Evolutionary conservation across 2,329 filamentous ascomycete genomes (phyloP), one percentile per base, ranked within the genome.

Genomic region (Clonostachys solani): DNA sequence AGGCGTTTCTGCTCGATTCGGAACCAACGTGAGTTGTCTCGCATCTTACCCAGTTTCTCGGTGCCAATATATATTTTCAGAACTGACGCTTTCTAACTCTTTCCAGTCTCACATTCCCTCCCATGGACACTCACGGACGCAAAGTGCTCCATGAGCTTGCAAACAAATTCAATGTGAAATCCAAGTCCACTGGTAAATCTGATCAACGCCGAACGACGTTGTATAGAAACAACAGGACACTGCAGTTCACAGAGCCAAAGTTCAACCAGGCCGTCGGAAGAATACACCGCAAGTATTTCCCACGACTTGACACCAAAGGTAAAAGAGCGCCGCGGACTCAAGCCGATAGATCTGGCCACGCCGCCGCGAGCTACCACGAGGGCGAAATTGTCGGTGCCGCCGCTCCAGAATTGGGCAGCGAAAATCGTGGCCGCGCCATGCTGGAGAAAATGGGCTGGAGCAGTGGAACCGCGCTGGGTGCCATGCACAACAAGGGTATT

Each of bases 391-490:
- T 97, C 3, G 94, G 92, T 43, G 89, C 81, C 2, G 81, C 83
- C 43, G 92, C 92, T 2, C 88, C 91, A 12, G 92, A 96, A 63
- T 76, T 99, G 33, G 88, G 89, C 2, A 73, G 75, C 5, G 87
- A 87, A 46, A 97, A 96, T 62, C 89, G 83, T 54, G 94, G 94
- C 12, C 81, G 90, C 44, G 82, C 83, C 4, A 88, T 99, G 83
- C 69, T 99, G 53, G 90, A 95, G 69, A 97, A 94, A 69, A 97
- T 97, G 94, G 94, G 94, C 5, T 99, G 94, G 92, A 87, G 81
- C 51, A 86, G 78, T 45, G 94, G 94, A 6, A 95, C 86, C 60
- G 88, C 87, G 2, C 76, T 99, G 1, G 94, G 94, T 45, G 82
- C 88, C 12, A 62, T 74, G 2, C 84, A 95, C 52, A 96, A 95